Percentiles rank a stretch among this genome's conserved stretches.
Conservation (phyloP, 768 basidiomycete species). For the Kwoniella sp. region DNA sequence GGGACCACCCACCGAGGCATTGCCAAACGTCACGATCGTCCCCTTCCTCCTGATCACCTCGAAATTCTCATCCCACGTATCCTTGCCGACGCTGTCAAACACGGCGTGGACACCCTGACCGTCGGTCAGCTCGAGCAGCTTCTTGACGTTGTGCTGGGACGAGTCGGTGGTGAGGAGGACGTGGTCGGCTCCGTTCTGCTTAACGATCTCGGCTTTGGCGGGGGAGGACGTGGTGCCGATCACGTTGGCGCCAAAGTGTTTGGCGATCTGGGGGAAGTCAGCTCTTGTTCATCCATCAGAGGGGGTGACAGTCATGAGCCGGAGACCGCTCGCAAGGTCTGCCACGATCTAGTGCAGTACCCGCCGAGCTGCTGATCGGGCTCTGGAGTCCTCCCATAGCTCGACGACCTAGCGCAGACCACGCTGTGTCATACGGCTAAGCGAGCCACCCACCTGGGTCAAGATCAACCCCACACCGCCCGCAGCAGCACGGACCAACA, state of each 20-base stretch:
- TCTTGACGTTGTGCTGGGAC: constrained; percentile 60
- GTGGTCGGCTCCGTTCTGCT: constrained; percentile 73
- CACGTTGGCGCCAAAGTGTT: constrained; percentile 72
- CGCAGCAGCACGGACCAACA: constrained; percentile 85
- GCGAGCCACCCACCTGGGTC: constrained; percentile 48
- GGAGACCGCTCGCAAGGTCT: background rate
- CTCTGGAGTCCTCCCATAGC: no score
- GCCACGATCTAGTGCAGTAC: background rate
- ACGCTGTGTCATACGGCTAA: no score
- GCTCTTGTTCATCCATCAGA: constrained; percentile 6
- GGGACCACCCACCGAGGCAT: constrained; percentile 63
- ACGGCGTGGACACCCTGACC: constrained; percentile 63
- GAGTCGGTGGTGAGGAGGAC: constrained; percentile 68
- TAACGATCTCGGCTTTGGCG: constrained; percentile 78
- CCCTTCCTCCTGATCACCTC: constrained; percentile 78
- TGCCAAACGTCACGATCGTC: constrained; percentile 83
- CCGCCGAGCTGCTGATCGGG: no score
- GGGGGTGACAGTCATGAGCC: background rate
- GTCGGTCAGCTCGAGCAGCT: constrained; percentile 37
- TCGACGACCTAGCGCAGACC: no score
- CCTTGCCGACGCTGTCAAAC: constrained; percentile 95
- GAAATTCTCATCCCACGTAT: constrained; percentile 84
- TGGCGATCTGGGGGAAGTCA: constrained; percentile 58
- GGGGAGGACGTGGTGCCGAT: constrained; percentile 86
- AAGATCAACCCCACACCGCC: constrained; percentile 68